Percentiles rank a stretch among this genome's conserved stretches.
Evolutionary conservation across 371 early-diverging fungal species (phyloP).

Genomic region (Mucor piriformis): DNA sequence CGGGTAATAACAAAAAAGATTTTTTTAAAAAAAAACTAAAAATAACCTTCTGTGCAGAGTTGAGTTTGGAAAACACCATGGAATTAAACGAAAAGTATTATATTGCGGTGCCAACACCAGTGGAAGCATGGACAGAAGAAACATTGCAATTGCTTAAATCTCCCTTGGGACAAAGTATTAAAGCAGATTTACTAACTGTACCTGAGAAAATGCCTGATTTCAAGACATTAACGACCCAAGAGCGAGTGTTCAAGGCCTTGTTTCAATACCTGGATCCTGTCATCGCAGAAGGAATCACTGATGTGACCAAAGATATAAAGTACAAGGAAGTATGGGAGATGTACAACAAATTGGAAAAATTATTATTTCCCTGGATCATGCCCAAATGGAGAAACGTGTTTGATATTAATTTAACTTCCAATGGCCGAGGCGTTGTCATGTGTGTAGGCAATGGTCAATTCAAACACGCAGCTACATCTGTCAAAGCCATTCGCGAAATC

Average conservation of each 20-base stretch:
- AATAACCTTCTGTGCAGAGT: constrained; percentile 3
- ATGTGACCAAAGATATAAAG: constrained; percentile 16
- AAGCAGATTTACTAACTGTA: constrained; percentile 25
- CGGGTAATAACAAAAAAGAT: constrained; percentile 11
- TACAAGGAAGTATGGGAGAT: constrained; percentile 27
- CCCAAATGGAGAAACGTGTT: constrained; percentile 31
- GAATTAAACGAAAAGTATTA: constrained; percentile 22
- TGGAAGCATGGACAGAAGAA: constrained; percentile 27
- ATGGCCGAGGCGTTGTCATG: constrained; percentile 64
- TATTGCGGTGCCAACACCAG: constrained; percentile 26
- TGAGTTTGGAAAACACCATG: constrained; percentile 19
- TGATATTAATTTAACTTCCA: constrained; percentile 28
- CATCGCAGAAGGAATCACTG: constrained; percentile 23
- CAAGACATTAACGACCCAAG: constrained; percentile 27
- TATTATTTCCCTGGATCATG: constrained; percentile 36
- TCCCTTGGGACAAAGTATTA: constrained; percentile 25
- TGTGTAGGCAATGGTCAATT: constrained; percentile 69
- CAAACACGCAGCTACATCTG: constrained; percentile 56
- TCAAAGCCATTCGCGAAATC: constrained; percentile 58
- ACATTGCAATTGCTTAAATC: constrained; percentile 22
- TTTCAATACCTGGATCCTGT: constrained; percentile 39
- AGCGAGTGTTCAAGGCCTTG: constrained; percentile 33
- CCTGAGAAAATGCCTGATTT: constrained; percentile 32
- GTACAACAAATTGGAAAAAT: constrained; percentile 24
- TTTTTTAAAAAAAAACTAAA: not conserved